Evolutionary conservation across 1,284 basidiomycete genomes (phyloP).

Genomic region (Fomitopsis pinicola): DNA sequence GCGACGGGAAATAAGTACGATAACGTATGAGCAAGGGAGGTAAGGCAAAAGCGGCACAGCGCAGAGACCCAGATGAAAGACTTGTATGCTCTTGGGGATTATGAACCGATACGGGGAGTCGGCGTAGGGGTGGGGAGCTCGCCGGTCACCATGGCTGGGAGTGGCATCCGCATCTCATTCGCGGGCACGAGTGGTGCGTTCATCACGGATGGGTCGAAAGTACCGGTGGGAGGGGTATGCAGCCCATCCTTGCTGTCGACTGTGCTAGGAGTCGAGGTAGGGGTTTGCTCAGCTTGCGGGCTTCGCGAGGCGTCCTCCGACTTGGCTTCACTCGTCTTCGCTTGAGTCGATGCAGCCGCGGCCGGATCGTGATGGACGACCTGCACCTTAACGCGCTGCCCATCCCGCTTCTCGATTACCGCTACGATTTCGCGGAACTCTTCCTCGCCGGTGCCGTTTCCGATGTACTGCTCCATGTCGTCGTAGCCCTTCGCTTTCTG

Average conservation of each 20-base stretch:
- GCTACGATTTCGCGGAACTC: constrained; percentile 56
- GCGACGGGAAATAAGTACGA: not conserved
- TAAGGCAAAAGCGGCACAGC: not conserved
- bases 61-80: not conserved
- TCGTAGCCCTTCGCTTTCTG: constrained; percentile 65
- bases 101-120: constrained; percentile 13
- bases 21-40: not conserved
- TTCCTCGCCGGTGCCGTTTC: constrained; percentile 52
- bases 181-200: constrained; percentile 35
- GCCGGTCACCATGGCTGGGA: constrained; percentile 31
- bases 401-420: constrained; percentile 44
- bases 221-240: constrained; percentile 33
- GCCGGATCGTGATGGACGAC: constrained; percentile 10
- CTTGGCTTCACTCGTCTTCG: no score
- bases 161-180: constrained; percentile 30
- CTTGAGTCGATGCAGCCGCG: not conserved
- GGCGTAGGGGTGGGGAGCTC: constrained; percentile 29
- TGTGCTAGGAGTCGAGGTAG: not conserved
- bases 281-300: not conserved
- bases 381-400: constrained; percentile 15
- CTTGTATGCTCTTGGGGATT: not conserved
- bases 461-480: constrained; percentile 52
- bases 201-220: constrained; percentile 34
- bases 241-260: not conserved
- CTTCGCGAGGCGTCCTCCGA: not conserved